Conservation (phyloP, 768 basidiomycete genomes). For the Lactarius pseudohatsudake region DNA sequence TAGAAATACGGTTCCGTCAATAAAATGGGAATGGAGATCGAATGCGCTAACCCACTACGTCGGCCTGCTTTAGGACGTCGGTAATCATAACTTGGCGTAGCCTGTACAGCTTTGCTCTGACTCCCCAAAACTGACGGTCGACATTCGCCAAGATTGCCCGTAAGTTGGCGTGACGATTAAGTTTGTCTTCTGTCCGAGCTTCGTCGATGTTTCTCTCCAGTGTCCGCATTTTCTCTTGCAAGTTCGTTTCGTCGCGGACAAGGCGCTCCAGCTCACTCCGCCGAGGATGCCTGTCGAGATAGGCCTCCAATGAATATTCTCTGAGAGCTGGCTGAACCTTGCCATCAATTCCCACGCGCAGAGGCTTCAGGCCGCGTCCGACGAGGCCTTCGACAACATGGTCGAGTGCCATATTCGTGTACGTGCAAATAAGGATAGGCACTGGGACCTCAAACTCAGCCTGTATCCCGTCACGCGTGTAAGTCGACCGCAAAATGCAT, state of each 20-base stretch:
- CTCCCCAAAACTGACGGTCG: conserved; percentile 37
- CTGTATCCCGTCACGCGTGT: conserved; percentile 37
- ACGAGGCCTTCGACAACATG: conserved; percentile 80
- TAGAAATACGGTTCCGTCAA: conserved; percentile 33
- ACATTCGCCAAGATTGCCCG: conserved; percentile 31
- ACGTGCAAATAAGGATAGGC: conserved; percentile 89
- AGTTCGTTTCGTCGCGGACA: conserved; percentile 40
- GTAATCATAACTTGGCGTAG: conserved; percentile 62
- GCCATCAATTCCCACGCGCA: conserved; percentile 71
- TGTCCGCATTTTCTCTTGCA: conserved; percentile 32
- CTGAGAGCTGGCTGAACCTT: conserved; percentile 57
- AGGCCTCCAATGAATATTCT: conserved; percentile 60
- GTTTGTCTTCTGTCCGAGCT: background rate
- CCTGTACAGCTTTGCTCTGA: conserved; percentile 49
- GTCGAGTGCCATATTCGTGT: conserved; percentile 92
- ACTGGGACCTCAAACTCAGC: conserved; percentile 77
- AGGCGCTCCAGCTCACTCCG: conserved; percentile 45
- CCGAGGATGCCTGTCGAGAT: conserved; percentile 61
- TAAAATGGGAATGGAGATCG: conserved; percentile 9
- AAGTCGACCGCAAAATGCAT: background rate
- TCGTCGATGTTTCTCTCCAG: conserved; percentile 14
- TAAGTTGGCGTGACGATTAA: conserved; percentile 36
- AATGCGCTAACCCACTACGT: conserved; percentile 60
- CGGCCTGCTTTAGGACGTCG: conserved; percentile 61
- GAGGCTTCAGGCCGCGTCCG: conserved; percentile 59